Percentiles rank a stretch among this genome's conserved stretches.
Evolutionary conservation across 2,329 filamentous ascomycete genomes (phyloP).

Genomic region (Cryoendolithus antarcticus): DNA sequence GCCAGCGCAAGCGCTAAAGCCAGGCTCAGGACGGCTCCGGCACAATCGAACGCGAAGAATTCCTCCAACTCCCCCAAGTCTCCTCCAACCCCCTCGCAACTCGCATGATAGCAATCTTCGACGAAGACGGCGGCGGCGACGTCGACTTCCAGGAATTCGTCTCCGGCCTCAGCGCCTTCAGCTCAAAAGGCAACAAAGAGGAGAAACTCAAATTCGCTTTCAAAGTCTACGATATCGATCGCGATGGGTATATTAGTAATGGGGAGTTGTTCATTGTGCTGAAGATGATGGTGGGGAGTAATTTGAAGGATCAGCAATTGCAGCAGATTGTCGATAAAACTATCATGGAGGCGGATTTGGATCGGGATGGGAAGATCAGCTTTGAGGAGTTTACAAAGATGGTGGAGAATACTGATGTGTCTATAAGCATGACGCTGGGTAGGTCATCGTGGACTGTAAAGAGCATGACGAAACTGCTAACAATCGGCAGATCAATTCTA

Average conservation of each 20-base stretch:
- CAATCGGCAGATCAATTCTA: too few relatives aligned
- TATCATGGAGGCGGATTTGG: conserved; percentile 97
- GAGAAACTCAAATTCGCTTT: conserved; percentile 97
- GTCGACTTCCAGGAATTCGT: conserved; percentile 99
- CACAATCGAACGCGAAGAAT: conserved; percentile 97
- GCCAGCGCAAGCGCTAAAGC: too few relatives aligned
- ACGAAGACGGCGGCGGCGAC: conserved; percentile 93
- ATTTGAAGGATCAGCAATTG: conserved; percentile 95
- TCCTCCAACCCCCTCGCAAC: conserved; percentile 95
- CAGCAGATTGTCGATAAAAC: conserved; percentile 99
- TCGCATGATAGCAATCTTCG: conserved; percentile 98
- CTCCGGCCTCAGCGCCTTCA: conserved; percentile 86
- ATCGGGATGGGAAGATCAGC: conserved; percentile 94
- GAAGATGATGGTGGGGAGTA: conserved; percentile 99
- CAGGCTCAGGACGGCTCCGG: conserved; percentile 78
- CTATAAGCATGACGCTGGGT: conserved; percentile 57
- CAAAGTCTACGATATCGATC: conserved; percentile 99
- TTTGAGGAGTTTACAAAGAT: conserved; percentile 99
- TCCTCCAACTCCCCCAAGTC: conserved; percentile 91
- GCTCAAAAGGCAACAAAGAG: conserved; percentile 96
- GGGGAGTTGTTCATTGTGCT: conserved; percentile 97
- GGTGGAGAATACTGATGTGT: conserved; percentile 83
- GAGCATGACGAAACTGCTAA: too few relatives aligned
- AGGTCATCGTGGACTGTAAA: conserved; percentile 16
- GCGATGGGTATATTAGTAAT: conserved; percentile 96